Base-by-base conservation (phyloP, 495 filamentous ascomycete genomes). In the Chaetomium cochliodes region DNA sequence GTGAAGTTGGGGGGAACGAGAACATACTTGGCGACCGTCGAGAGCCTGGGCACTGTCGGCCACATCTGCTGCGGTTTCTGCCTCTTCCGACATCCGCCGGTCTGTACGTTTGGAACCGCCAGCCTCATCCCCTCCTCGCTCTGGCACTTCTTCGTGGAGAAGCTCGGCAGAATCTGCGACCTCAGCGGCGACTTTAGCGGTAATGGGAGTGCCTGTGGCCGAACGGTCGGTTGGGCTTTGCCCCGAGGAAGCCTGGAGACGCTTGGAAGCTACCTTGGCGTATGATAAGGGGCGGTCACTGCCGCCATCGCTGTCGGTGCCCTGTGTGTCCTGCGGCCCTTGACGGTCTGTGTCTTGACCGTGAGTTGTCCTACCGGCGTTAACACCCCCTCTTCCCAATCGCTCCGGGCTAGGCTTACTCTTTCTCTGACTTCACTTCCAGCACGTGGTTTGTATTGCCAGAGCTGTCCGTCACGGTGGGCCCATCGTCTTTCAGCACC, bases 381-480 rank as follows among this genome's bases (percentile, higher is more conserved):
- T 16, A 62, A 50, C 33, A 54, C 5, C 3, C 12, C 12, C 1
- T 30, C 3, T 15, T 28, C 9, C 20, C 11, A 9, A 5, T 8
- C 20, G 39, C 16, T 12, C n/a, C 11, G 22, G 9, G 6, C n/a
- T 53, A 13, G 20, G 52, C 68, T 58, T 60, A 64, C 73, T 59
- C 52, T 20, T 67, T 23, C 6, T 41, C 51, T 0, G 56, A 30
- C 58, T 76, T 77, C 4, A 83, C 69, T 28, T 78, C 70, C 55
- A 88, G 65, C 25, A 85, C 65, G 68, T 87, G 87, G 74, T 88
- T 88, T 58, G 74, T 72, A 71, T 86, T 87, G 39, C 87, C 87
- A 11, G 60, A 57, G 13, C 77, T 73, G 65, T 89, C 87, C 46
- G 78, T 81, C 5, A 77, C 84, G n/a, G 76, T 85, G 1, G 81